Conservation (phyloP, 164 flowering plant genomes). For the Paratinospora sagittata region DNA sequence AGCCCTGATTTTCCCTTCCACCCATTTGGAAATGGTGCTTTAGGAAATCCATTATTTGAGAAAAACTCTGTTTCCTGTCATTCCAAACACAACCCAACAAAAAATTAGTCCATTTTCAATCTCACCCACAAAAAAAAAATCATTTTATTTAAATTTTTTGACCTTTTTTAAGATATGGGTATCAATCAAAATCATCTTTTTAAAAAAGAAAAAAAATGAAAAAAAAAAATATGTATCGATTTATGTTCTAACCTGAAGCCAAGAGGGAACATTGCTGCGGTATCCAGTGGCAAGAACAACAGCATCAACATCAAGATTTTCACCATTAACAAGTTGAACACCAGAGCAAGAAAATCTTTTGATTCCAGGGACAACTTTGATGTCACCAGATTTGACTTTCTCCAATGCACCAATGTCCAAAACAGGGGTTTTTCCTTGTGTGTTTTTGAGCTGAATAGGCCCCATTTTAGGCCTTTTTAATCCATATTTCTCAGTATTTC, state of each 20-base stretch:
- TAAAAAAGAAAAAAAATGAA: neutral
- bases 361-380: conserved; percentile 65
- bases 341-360: conserved; percentile 35
- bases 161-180: neutral
- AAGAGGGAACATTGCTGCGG: conserved; percentile 84
- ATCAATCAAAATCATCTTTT: conserved; percentile 8
- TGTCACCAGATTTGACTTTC: conserved; percentile 64
- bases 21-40: conserved; percentile 65
- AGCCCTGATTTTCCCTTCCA: conserved; percentile 87
- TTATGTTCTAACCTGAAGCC: conserved; percentile 61
- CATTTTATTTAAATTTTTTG: neutral
- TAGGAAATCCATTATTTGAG: conserved; percentile 67
- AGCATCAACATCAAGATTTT: conserved; percentile 50
- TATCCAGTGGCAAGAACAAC: conserved; percentile 84
- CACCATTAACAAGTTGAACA: conserved; percentile 65
- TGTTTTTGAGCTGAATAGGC: conserved; percentile 69
- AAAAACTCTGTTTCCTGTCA: conserved; percentile 77
- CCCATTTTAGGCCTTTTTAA: conserved; percentile 61
- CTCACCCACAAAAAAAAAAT: too few relatives aligned
- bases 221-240: neutral
- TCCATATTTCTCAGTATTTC: conserved; percentile 56
- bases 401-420: conserved; percentile 68
- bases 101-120: conserved; percentile 12
- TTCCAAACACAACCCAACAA: conserved; percentile 8
- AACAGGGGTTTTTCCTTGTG: conserved; percentile 71